These are phyloP conservation scores for Penicillium riverlandense DNA, from an alignment of 495 filamentous ascomycete genomes.

Conservation along the genomic window DNA sequence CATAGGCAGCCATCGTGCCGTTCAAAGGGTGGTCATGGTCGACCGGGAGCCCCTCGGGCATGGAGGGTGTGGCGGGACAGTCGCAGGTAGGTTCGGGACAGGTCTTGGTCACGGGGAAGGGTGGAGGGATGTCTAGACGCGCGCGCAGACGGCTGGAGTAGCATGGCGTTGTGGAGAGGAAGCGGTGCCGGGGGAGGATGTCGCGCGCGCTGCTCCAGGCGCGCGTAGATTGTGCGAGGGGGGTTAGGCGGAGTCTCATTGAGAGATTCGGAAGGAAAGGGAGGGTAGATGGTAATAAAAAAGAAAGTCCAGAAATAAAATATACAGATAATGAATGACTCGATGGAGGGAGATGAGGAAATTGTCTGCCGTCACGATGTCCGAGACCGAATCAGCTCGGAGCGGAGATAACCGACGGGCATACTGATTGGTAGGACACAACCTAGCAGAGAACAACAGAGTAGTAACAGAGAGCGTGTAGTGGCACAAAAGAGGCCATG, in stretches of 20 bases:
- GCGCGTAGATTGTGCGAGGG: slow-evolving; percentile 7
- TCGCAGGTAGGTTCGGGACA: slow-evolving; percentile 68
- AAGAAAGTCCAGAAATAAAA: neutral
- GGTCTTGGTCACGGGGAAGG: slow-evolving; percentile 42
- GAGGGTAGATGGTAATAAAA: neutral
- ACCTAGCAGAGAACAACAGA: too few relatives aligned
- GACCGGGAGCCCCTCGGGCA: slow-evolving; percentile 66
- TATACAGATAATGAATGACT: too few relatives aligned
- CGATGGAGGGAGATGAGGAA: too few relatives aligned
- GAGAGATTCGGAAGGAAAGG: neutral
- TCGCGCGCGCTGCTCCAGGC: slow-evolving; percentile 8
- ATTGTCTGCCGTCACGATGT: too few relatives aligned
- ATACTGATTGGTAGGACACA: too few relatives aligned
- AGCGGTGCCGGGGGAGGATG: slow-evolving; percentile 2
- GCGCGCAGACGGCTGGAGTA: slow-evolving; percentile 15
- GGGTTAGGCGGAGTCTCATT: slow-evolving; percentile 4
- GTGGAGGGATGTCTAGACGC: slow-evolving; percentile 33
- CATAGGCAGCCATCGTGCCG: slow-evolving; percentile 71
- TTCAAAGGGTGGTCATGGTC: slow-evolving; percentile 62
- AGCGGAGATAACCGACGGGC: too few relatives aligned
- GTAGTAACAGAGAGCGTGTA: too few relatives aligned
- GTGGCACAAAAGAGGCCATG: too few relatives aligned
- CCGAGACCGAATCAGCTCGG: too few relatives aligned
- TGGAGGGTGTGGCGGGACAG: slow-evolving; percentile 56
- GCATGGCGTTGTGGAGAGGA: slow-evolving; percentile 18